Evolutionary conservation across 805 yeast genomes (phyloP), one percentile per base, ranked within the genome.

Genomic region (Candida dendrica): DNA sequence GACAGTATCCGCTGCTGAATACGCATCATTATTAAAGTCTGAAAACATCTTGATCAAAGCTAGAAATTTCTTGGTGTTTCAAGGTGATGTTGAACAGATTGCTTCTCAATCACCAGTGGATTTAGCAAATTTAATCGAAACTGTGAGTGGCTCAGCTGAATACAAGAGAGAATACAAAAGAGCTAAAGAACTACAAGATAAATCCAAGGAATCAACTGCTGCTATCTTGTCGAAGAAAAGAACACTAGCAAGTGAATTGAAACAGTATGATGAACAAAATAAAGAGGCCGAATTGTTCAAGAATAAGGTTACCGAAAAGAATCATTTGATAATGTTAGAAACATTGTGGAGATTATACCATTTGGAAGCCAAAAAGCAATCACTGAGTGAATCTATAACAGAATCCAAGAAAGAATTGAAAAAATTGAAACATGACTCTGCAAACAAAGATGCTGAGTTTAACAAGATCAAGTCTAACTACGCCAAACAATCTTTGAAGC

Each of bases 11-110:
- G 83, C 84, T 8, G 60, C 69, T 32, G 81, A 81, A 44, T 93
- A 93, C 55, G 56, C 82, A 0, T 68, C 69, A 38, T 69, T 80
- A 2, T 70, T 93, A 55, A 85, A 83, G 50, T 66, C 69, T 6
- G 95, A 91, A 56, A 86, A 87, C 53, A 88, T 91, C 42, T 65
- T 90, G 45, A 84, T 89, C 49, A 87, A 84, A 56, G 96, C 97
- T 1, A 75, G 87, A 56, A 93, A 93, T 60, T 91, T 91, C 54
- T 65, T 93, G 46, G 98, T 93, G 7, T 89, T 91, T 58, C 98
- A 93, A 66, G 98, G 98, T 46, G 98, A 91, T 58, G 95, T 93
- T 39, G 98, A 91, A 59, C 84, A 81, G 51, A 80, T 93, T 34
- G 98, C 98, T 0, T 74, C 95, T 0, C 95, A 90, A 58, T 78